Evolutionary conservation across 331 rosid genomes (phyloP), one percentile per base, ranked within the genome.

Genomic region (Saraca asoca): DNA sequence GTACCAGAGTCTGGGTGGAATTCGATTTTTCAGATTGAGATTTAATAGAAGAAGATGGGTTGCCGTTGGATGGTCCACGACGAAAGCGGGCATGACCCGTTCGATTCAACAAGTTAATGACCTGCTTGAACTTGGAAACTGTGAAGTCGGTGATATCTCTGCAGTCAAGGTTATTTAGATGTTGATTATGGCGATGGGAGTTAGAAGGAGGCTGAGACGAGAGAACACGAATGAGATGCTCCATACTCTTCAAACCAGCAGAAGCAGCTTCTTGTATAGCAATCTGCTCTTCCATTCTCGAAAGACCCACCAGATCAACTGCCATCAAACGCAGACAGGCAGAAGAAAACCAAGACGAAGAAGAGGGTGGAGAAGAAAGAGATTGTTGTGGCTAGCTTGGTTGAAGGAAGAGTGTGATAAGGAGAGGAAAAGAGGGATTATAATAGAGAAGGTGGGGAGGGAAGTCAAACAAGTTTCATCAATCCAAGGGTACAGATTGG

Each of bases 31-130:
- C 57, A 9, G 55, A 12, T 0, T 46, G 46, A 14, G 73, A 0
- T 0, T 33, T 1, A 9, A 50, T 4, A 4, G 63, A 33, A 11
- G 19, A 4, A 10, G 62, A 3, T 9, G 58, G 15, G 0, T 56
- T 13, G 8, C 63, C 58, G 4, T 19, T 6, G 2, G 79, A 46
- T 13, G 98, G 91, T 1, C 87, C 85, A 5, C 95, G 95, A 29
- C 98, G 98, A 69, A 92, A 92, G 0, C 98, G 84, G 14, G 98
- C 98, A 50, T 89, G 98, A 2, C 98, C 96, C 49, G 93, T 87
- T 37, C 98, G 85, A 75, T 85, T 83, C 18, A 92, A 48, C 75
- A 89, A 66, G 39, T 89, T 81, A 52, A 87, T 92, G 37, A 92
- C 74, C 14, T 78, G 83, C 54, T 85, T 92, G 73, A 92, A 91